phyloP scores from a whole-genome alignment of 495 filamentous ascomycete species.

The Amniculicola lignicola region DNA sequence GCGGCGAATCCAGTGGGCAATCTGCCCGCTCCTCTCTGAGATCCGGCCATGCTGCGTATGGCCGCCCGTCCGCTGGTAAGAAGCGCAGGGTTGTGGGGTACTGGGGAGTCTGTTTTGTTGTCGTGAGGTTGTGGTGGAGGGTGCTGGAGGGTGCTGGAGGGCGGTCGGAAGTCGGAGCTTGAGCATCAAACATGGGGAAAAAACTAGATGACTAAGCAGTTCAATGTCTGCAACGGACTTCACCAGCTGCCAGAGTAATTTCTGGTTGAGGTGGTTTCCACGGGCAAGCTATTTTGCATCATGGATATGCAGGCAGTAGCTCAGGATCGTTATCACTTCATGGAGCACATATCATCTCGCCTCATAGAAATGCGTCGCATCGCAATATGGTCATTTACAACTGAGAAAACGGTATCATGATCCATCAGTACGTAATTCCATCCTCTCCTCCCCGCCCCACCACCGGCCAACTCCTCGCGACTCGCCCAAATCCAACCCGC shows the following conservation, averaged over 20 bases:
- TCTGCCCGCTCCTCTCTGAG: slow-evolving; percentile 72
- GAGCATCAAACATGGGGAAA: no score
- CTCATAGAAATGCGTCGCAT: no score
- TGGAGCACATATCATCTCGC: no score
- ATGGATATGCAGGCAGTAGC: no score
- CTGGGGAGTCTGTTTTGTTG: not conserved
- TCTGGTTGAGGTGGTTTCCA: no score
- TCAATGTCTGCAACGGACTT: no score
- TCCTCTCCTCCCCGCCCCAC: not conserved
- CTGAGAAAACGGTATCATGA: slow-evolving; percentile 24
- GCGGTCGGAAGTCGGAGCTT: no score
- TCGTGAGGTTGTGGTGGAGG: not conserved
- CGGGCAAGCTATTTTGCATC: no score
- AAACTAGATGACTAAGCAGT: no score
- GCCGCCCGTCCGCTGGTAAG: not conserved
- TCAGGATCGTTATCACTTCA: no score
- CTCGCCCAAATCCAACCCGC: no score
- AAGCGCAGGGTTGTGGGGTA: not conserved
- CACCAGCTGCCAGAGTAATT: no score
- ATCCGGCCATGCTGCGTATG: slow-evolving; percentile 13
- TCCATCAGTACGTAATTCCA: slow-evolving; percentile 8
- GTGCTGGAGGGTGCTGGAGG: not conserved
- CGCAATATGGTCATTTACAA: slow-evolving; percentile 13
- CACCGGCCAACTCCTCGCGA: not conserved
- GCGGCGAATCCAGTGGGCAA: slow-evolving; percentile 86